phyloP scores from a whole-genome alignment of 768 basidiomycete species.

The Psilocybe subaeruginosa region DNA sequence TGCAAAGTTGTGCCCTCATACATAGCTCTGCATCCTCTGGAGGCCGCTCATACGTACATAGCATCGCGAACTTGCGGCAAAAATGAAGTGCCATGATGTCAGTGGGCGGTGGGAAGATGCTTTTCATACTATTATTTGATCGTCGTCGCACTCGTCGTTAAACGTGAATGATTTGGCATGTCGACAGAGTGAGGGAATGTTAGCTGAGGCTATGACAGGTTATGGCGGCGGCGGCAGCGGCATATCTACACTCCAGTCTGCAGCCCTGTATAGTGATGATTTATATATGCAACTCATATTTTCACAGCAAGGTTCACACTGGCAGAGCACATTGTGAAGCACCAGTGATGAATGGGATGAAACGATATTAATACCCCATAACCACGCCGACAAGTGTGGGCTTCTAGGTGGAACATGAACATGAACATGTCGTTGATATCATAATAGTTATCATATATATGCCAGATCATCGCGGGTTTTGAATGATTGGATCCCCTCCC shows the following conservation, averaged over 20 bases:
- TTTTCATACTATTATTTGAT: background rate
- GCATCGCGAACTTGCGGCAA: too few species aligned
- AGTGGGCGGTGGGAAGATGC: background rate
- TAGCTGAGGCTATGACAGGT: background rate
- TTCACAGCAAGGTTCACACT: too few species aligned
- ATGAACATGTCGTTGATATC: too few species aligned
- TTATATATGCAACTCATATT: too few species aligned
- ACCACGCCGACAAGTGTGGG: background rate
- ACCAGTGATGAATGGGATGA: background rate
- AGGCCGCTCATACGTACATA: too few species aligned
- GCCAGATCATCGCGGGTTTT: background rate
- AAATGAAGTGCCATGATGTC: background rate
- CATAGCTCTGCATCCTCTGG: too few species aligned
- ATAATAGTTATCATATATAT: background rate
- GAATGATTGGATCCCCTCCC: background rate
- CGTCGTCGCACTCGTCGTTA: background rate
- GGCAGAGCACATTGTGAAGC: too few species aligned
- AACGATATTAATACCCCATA: background rate
- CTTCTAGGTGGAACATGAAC: background rate
- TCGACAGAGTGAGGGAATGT: background rate
- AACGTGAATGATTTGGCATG: conserved; percentile 3
- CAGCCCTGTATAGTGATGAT: too few species aligned
- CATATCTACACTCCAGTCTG: too few species aligned
- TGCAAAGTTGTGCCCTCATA: too few species aligned
- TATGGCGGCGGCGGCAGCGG: background rate